Percentiles rank a stretch among this genome's conserved stretches.
Conservation (phyloP, 2,329 filamentous ascomycete genomes). For the Thermomyces lanuginosus region DNA sequence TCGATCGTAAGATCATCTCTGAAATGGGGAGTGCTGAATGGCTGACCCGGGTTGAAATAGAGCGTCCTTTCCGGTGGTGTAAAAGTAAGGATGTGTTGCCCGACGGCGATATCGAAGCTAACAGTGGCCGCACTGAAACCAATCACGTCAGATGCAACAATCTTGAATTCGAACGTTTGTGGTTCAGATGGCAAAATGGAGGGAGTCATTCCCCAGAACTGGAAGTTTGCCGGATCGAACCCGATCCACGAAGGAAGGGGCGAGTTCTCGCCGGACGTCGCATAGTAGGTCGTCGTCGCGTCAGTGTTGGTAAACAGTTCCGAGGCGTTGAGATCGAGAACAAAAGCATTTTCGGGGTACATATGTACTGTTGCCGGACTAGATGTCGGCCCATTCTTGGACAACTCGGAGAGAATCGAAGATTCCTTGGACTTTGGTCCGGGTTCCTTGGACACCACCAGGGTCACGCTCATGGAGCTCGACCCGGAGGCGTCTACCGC, state of each 20-base stretch:
- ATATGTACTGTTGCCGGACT: constrained; percentile 24
- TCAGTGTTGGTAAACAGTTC: constrained; percentile 47
- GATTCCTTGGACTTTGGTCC: constrained; percentile 20
- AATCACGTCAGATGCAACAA: constrained; percentile 65
- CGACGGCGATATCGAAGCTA: constrained; percentile 56
- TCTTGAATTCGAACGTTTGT: constrained; percentile 52
- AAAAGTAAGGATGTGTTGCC: constrained; percentile 52
- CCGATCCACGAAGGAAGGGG: constrained; percentile 70
- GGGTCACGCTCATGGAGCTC: constrained; percentile 46
- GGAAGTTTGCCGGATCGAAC: constrained; percentile 50
- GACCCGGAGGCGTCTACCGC: constrained; percentile 53
- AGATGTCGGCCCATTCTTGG: constrained; percentile 20
- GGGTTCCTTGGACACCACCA: constrained; percentile 47
- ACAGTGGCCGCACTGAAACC: constrained; percentile 55
- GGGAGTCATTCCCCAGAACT: constrained; percentile 57
- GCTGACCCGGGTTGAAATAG: constrained; percentile 39
- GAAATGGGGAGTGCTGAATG: constrained; percentile 39
- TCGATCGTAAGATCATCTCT: constrained; percentile 41
- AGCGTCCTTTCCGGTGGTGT: constrained; percentile 40
- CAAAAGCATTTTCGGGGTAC: constrained; percentile 35
- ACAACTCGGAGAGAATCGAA: constrained; percentile 22
- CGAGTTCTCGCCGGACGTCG: constrained; percentile 58
- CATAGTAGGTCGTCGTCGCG: constrained; percentile 52
- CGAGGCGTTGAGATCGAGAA: constrained; percentile 48
- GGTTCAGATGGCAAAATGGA: constrained; percentile 48